Evolutionary conservation across 495 filamentous ascomycete species (phyloP).

Genomic region (Aspergillus homomorphus): DNA sequence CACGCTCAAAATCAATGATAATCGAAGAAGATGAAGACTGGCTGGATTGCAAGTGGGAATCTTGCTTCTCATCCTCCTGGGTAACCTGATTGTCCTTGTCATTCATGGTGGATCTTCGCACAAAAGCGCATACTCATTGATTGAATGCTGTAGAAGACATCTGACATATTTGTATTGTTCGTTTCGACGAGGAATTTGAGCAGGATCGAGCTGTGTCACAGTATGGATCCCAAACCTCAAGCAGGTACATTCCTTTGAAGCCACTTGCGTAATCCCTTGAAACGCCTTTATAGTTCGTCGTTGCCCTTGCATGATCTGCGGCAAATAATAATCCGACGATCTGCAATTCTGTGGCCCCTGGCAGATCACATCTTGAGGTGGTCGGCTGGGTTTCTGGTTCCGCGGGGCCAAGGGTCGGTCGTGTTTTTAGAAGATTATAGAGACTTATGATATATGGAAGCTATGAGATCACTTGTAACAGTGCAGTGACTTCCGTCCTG

Average conservation of each 20-base stretch:
- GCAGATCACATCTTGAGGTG: not conserved
- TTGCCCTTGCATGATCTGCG: conserved; percentile 3
- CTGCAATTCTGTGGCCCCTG: not conserved
- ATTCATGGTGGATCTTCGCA: not conserved
- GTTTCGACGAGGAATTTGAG: too few species aligned
- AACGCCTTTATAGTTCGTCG: not conserved
- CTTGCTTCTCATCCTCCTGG: not conserved
- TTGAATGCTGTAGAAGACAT: too few species aligned
- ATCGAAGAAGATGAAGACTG: not conserved
- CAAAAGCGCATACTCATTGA: too few species aligned
- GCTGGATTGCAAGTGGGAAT: not conserved
- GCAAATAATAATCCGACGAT: too few species aligned
- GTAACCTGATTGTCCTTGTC: not conserved
- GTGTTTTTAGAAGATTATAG: too few species aligned
- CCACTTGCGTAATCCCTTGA: not conserved
- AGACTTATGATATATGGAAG: too few species aligned
- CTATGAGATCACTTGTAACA: too few species aligned
- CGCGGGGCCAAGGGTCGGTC: too few species aligned
- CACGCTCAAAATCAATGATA: not conserved
- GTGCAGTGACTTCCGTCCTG: too few species aligned
- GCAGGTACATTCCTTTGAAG: not conserved
- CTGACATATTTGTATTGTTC: too few species aligned
- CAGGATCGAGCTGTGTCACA: too few species aligned
- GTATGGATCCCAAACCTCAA: not conserved
- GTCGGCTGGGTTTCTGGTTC: too few species aligned